Percentiles rank a stretch among this genome's conserved stretches.
phyloP scores from a whole-genome alignment of 768 basidiomycete species.

The Trametes cubensis region DNA sequence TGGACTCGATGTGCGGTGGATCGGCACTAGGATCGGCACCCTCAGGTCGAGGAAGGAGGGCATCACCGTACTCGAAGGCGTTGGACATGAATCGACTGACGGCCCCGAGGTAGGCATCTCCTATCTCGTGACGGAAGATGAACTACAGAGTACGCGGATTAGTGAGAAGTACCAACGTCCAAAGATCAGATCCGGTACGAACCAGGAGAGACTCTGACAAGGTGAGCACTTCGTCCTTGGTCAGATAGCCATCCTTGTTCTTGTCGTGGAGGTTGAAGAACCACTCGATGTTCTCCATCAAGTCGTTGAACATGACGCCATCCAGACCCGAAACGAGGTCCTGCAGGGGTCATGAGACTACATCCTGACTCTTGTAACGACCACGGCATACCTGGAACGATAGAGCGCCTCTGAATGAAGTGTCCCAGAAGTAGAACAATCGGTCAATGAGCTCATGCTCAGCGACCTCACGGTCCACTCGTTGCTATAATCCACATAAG shows the following conservation, averaged over 20 bases:
- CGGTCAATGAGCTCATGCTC: conserved; percentile 96
- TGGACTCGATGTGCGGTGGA: conserved; percentile 56
- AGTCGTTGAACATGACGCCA: conserved; percentile 91
- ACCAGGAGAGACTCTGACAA: conserved; percentile 94
- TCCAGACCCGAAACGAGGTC: conserved; percentile 89
- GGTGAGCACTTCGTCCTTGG: conserved; percentile 95
- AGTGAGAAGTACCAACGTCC: too few species aligned
- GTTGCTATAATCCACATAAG: conserved; percentile 53
- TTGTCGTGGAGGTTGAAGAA: conserved; percentile 96
- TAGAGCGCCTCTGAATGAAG: conserved; percentile 74
- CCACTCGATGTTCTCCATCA: conserved; percentile 99
- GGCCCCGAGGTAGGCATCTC: conserved; percentile 94
- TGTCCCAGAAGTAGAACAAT: conserved; percentile 95
- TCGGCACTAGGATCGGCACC: conserved; percentile 40
- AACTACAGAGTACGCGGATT: conserved; percentile 55
- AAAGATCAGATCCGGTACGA: conserved; percentile 31
- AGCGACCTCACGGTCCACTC: conserved; percentile 85
- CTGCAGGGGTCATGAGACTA: conserved; percentile 40
- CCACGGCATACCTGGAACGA: conserved; percentile 75
- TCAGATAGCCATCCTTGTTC: conserved; percentile 92
- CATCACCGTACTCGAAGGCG: conserved; percentile 96
- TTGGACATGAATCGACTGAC: conserved; percentile 98
- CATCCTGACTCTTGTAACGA: not conserved
- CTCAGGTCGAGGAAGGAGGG: conserved; percentile 67
- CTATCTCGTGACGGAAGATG: conserved; percentile 96